A percentile compares a stretch with the other conserved stretches of the same genome.
These are phyloP conservation scores for Starmera stellimalicola DNA, from an alignment of 1,139 yeast species.

Conservation along the genomic window DNA sequence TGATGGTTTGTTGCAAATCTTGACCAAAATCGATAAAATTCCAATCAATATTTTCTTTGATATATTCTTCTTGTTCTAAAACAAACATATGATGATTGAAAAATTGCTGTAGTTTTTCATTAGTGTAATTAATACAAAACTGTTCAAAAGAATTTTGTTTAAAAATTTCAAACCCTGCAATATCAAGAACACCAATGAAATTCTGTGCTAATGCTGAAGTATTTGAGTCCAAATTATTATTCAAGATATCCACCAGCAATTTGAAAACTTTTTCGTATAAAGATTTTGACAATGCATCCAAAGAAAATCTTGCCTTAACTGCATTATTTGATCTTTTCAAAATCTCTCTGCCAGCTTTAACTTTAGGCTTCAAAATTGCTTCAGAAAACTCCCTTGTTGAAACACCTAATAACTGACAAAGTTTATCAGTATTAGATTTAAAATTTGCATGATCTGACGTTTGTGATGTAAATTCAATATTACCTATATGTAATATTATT, in stretches of 20 bases:
- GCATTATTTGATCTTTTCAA: conserved; percentile 77
- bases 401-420: conserved; percentile 61
- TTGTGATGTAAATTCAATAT: conserved; percentile 63
- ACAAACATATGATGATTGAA: conserved; percentile 98
- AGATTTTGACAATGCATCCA: conserved; percentile 84
- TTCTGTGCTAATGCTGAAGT: conserved; percentile 28
- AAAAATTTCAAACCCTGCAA: conserved; percentile 96
- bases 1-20: conserved; percentile 90
- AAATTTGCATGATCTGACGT: conserved; percentile 77
- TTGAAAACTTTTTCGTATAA: conserved; percentile 81
- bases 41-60: conserved; percentile 93
- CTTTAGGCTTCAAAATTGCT: conserved; percentile 68
- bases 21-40: conserved; percentile 95
- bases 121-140: conserved; percentile 91
- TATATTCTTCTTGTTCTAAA: conserved; percentile 90
- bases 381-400: conserved; percentile 42
- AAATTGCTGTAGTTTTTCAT: conserved; percentile 92
- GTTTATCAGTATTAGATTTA: conserved; percentile 43
- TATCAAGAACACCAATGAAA: conserved; percentile 89
- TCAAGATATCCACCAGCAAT: conserved; percentile 66
- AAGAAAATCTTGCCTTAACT: conserved; percentile 66
- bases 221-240: conserved; percentile 49
- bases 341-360: conserved; percentile 85
- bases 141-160: conserved; percentile 91
- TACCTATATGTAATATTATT: conserved; percentile 76